Percentiles rank a stretch among this genome's conserved stretches.
Evolutionary conservation across 1,284 basidiomycete genomes (phyloP).

Genomic region (Fereydounia khargensis): DNA sequence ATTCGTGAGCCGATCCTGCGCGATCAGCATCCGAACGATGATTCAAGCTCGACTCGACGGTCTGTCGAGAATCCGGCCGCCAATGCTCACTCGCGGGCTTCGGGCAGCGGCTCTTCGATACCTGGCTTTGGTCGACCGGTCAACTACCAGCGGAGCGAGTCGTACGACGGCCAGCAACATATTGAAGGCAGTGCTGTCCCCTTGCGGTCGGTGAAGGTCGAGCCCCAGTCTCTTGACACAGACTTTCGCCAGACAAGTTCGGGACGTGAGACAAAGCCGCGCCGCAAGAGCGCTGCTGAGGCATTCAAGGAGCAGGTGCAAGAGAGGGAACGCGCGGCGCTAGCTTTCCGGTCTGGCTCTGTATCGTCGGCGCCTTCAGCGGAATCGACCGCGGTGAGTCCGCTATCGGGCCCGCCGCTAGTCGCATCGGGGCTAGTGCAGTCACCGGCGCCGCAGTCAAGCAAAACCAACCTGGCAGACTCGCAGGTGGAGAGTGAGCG

Average conservation of each 20-base stretch:
- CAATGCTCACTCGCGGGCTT: too few species aligned
- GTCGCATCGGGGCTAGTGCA: too few species aligned
- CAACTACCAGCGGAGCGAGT: constrained; percentile 6
- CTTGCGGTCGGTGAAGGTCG: constrained; percentile 57
- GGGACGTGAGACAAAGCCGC: too few species aligned
- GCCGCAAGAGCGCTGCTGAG: constrained; percentile 12
- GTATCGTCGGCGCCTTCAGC: too few species aligned
- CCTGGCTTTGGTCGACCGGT: constrained; percentile 1
- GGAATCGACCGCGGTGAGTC: too few species aligned
- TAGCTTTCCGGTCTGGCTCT: too few species aligned
- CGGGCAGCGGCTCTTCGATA: constrained; percentile 8
- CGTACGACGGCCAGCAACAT: constrained; percentile 36
- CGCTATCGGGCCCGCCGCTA: too few species aligned
- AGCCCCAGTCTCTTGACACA: constrained; percentile 36
- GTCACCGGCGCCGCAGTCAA: too few species aligned
- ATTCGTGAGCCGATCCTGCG: constrained; percentile 58
- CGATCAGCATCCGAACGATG: constrained; percentile 43
- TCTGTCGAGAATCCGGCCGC: background rate
- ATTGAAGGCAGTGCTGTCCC: constrained; percentile 59
- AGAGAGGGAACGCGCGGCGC: constrained; percentile 7
- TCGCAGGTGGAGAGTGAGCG: too few species aligned
- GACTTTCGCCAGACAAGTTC: too few species aligned
- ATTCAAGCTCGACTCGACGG: constrained; percentile 2
- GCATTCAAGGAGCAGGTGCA: constrained; percentile 28
- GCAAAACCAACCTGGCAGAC: too few species aligned